A percentile compares a stretch with the other conserved stretches of the same genome.
Evolutionary conservation across 1,139 yeast genomes (phyloP).

Genomic region (Debaryomyces udenii): DNA sequence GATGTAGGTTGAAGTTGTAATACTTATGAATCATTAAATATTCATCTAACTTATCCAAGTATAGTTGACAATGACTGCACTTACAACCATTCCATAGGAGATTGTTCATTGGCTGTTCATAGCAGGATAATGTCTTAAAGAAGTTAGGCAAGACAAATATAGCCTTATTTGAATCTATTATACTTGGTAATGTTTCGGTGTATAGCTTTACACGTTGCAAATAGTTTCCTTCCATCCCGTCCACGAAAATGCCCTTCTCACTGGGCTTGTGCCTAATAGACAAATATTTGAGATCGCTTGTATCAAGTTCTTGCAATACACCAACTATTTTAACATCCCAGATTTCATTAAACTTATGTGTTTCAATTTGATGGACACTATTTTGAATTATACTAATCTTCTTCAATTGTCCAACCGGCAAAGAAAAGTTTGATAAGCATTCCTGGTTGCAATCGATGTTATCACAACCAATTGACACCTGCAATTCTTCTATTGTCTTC

Average conservation of each 20-base stretch:
- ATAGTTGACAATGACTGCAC: conserved; percentile 55
- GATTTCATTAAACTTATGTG: conserved; percentile 54
- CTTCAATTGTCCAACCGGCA: conserved; percentile 24
- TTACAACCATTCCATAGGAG: conserved; percentile 77
- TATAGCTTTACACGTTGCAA: conserved; percentile 57
- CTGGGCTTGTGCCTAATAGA: conserved; percentile 58
- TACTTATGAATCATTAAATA: conserved; percentile 65
- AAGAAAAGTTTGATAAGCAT: conserved; percentile 45
- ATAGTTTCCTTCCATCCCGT: conserved; percentile 76
- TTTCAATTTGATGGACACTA: conserved; percentile 20
- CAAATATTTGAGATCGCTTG: conserved; percentile 33
- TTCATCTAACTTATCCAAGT: conserved; percentile 55
- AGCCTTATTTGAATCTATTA: conserved; percentile 37
- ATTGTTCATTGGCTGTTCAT: conserved; percentile 70
- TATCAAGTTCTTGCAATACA: conserved; percentile 38
- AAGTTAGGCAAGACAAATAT: conserved; percentile 58
- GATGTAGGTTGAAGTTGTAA: conserved; percentile 45
- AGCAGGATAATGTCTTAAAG: conserved; percentile 61
- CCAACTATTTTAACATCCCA: conserved; percentile 57
- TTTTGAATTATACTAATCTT: conserved; percentile 46
- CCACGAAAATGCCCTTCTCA: conserved; percentile 32
- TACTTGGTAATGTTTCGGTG: conserved; percentile 48
- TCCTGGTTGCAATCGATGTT: conserved; percentile 43
- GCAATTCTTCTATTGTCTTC: conserved; percentile 24
- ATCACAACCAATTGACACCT: conserved; percentile 33